phyloP scores from a whole-genome alignment of 1,139 yeast species.

The Debaryomyces subglobosus region DNA sequence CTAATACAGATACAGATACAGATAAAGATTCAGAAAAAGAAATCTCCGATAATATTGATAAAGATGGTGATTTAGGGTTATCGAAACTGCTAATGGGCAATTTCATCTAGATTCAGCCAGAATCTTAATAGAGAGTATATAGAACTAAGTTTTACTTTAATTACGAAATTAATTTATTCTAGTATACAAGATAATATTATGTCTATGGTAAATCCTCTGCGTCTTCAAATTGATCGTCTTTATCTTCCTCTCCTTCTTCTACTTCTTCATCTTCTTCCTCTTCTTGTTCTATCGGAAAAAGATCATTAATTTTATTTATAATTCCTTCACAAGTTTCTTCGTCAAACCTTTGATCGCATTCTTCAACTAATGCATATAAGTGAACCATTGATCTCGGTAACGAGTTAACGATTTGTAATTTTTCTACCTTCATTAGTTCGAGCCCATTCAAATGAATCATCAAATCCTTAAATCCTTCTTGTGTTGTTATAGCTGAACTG shows the following conservation, averaged over 20 bases:
- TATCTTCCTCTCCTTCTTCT: constrained; percentile 11
- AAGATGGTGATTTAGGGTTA: constrained; percentile 21
- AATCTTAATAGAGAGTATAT: background rate
- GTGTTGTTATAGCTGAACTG: constrained; percentile 42
- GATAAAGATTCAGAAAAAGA: background rate
- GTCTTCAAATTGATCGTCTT: constrained; percentile 8
- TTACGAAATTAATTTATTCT: constrained; percentile 5
- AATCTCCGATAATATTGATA: constrained; percentile 12
- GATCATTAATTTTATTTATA: constrained; percentile 47
- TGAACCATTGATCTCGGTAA: constrained; percentile 81
- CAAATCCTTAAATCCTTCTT: constrained; percentile 54
- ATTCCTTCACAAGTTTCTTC: constrained; percentile 64
- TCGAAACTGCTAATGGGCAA: constrained; percentile 30
- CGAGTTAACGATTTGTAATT: constrained; percentile 78
- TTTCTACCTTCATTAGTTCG: constrained; percentile 78
- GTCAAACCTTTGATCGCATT: constrained; percentile 80
- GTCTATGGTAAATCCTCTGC: constrained; percentile 7
- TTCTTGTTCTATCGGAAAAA: constrained; percentile 49
- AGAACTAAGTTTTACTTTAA: background rate
- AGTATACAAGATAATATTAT: constrained; percentile 9
- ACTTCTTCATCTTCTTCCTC: constrained; percentile 29
- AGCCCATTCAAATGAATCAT: constrained; percentile 55
- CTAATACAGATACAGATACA: constrained; percentile 9
- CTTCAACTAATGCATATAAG: constrained; percentile 81
- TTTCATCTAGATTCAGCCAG: constrained; percentile 18